Conservation (phyloP, 163 green algal species). For the Chloromonas sp. region DNA sequence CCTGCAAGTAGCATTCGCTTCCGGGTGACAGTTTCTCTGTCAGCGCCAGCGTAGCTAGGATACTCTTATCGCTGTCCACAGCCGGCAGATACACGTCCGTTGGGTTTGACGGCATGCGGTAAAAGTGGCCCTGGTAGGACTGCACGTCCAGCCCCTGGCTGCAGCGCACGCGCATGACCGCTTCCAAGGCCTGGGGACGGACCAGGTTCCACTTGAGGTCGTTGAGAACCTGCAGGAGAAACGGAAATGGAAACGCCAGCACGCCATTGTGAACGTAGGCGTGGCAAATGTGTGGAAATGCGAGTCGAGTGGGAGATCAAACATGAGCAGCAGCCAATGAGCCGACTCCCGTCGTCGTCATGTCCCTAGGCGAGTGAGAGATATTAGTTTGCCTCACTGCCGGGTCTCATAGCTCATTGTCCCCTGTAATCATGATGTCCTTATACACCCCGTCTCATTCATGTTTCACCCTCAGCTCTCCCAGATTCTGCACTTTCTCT, state of each 20-base stretch:
- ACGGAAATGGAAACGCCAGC: not conserved
- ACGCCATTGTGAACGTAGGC: not conserved
- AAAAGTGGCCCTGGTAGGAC: slow-evolving; percentile 30
- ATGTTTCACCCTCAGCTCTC: too few relatives aligned
- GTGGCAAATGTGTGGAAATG: too few relatives aligned
- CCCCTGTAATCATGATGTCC: too few relatives aligned
- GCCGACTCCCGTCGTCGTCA: not conserved
- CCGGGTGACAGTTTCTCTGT: slow-evolving; percentile 40
- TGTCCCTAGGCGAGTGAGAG: not conserved
- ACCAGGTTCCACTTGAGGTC: slow-evolving; percentile 59
- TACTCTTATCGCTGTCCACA: slow-evolving; percentile 57
- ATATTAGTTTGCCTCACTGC: too few relatives aligned
- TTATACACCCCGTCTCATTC: too few relatives aligned
- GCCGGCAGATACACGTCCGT: slow-evolving; percentile 51
- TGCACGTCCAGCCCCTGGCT: slow-evolving; percentile 46
- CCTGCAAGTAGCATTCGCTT: slow-evolving; percentile 26
- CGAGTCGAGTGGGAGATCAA: too few relatives aligned
- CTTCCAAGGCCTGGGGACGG: slow-evolving; percentile 52
- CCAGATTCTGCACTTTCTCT: not conserved
- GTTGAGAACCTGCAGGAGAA: slow-evolving; percentile 47
- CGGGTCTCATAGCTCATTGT: too few relatives aligned
- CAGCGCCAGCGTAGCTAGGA: slow-evolving; percentile 36
- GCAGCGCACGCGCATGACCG: slow-evolving; percentile 56
- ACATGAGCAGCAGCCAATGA: too few relatives aligned
- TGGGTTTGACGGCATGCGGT: slow-evolving; percentile 32